A percentile compares a stretch with the other conserved stretches of the same genome.
These are phyloP conservation scores for Botrytis hyacinthi DNA, from an alignment of 2,329 filamentous ascomycete genomes.

Conservation along the genomic window DNA sequence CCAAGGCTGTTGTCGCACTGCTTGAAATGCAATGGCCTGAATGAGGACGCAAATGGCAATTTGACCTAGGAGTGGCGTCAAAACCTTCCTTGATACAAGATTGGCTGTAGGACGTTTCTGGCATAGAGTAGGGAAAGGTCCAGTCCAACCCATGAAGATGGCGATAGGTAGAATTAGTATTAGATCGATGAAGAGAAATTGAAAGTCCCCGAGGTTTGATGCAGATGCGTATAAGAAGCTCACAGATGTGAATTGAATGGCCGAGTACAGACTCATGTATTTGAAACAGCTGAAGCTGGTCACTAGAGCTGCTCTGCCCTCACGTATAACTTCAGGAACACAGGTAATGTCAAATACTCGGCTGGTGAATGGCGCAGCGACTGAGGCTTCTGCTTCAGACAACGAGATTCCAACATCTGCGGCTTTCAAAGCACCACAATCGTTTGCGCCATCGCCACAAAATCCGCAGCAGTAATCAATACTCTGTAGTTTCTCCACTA, in stretches of 20 bases:
- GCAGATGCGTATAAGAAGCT: constrained; percentile 93
- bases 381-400: constrained; percentile 94
- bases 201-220: constrained; percentile 94
- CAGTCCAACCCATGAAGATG: constrained; percentile 98
- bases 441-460: constrained; percentile 95
- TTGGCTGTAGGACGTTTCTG: constrained; percentile 88
- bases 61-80: constrained; percentile 85
- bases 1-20: constrained; percentile 79
- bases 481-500: constrained; percentile 94
- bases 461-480: constrained; percentile 95
- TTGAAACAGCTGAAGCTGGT: constrained; percentile 99
- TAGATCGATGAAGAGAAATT: constrained; percentile 95
- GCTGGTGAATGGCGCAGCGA: constrained; percentile 96
- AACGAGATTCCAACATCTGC: constrained; percentile 96
- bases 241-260: constrained; percentile 98
- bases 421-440: constrained; percentile 94
- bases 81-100: constrained; percentile 86
- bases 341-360: constrained; percentile 95
- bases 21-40: constrained; percentile 71
- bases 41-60: constrained; percentile 77
- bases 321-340: constrained; percentile 86
- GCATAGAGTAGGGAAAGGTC: constrained; percentile 72
- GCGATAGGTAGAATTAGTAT: constrained; percentile 91
- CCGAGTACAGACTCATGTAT: constrained; percentile 98
- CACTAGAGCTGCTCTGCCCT: constrained; percentile 91